These are phyloP conservation scores for Hortaea sp. DNA, from an alignment of 2,329 filamentous ascomycete genomes.

Conservation along the genomic window DNA sequence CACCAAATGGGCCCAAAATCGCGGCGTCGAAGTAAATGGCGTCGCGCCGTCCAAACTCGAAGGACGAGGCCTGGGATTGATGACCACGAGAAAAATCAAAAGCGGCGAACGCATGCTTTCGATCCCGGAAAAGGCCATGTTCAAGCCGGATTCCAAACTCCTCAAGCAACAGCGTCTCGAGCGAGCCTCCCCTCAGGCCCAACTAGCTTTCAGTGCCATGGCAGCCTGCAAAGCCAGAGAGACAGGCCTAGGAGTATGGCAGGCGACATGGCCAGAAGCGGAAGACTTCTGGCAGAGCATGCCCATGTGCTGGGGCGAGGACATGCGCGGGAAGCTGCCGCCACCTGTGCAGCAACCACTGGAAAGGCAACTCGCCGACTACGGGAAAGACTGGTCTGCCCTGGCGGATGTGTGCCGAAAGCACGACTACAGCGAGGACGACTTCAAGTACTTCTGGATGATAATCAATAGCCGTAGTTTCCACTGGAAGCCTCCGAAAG, in stretches of 20 bases:
- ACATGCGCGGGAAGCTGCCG: conserved; percentile 31
- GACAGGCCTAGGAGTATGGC: conserved; percentile 12
- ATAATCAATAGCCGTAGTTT: conserved; percentile 53
- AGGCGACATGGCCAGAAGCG: conserved; percentile 46
- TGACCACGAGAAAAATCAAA: conserved; percentile 57
- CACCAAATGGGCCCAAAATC: conserved; percentile 54
- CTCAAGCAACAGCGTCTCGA: conserved; percentile 32
- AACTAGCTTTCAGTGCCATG: conserved; percentile 47
- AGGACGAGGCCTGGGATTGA: conserved; percentile 67
- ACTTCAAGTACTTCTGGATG: conserved; percentile 49
- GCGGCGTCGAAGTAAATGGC: conserved; percentile 57
- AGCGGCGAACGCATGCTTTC: conserved; percentile 52
- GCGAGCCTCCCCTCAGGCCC: conserved; percentile 44
- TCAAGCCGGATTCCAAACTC: conserved; percentile 49
- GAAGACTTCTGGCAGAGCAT: conserved; percentile 50
- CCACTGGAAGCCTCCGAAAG: conserved; percentile 41
- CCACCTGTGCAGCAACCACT: conserved; percentile 24
- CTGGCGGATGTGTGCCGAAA: conserved; percentile 5
- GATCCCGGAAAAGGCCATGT: conserved; percentile 54
- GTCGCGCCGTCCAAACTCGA: conserved; percentile 58
- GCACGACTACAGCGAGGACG: conserved; percentile 22
- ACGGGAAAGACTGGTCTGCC: conserved; percentile 15
- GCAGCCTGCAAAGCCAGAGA: conserved; percentile 4
- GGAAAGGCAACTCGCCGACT: conserved; percentile 21
- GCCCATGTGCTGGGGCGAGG: conserved; percentile 45